These are phyloP conservation scores for Massarina eburnea DNA, from an alignment of 2,329 filamentous ascomycete species.

Conservation along the genomic window DNA sequence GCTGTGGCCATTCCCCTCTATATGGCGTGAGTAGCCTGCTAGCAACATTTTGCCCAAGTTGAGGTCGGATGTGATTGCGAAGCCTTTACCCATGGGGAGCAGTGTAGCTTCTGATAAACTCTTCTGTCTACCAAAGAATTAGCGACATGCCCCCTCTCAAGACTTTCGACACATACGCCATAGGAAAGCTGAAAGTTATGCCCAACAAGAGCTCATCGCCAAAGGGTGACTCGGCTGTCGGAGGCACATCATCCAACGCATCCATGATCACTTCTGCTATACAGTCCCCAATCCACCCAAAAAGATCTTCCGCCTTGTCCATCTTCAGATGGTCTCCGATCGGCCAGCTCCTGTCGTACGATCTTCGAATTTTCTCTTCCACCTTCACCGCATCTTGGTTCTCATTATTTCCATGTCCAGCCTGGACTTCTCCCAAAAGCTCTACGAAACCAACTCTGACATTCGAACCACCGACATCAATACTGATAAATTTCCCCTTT, in stretches of 20 bases:
- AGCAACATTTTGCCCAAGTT: slow-evolving; percentile 63
- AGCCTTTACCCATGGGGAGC: slow-evolving; percentile 72
- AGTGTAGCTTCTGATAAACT: slow-evolving; percentile 64
- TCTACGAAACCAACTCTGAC: slow-evolving; percentile 69
- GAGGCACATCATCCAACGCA: slow-evolving; percentile 47
- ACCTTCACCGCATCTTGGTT: slow-evolving; percentile 18
- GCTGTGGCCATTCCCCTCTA: slow-evolving; percentile 39
- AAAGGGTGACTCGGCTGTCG: slow-evolving; percentile 28
- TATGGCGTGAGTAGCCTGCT: slow-evolving; percentile 60
- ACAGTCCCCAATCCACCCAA: slow-evolving; percentile 78
- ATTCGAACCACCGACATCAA: slow-evolving; percentile 65
- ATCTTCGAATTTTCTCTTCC: slow-evolving; percentile 53
- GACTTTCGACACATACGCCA: slow-evolving; percentile 46
- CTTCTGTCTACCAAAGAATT: slow-evolving; percentile 49
- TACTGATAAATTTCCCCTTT: slow-evolving; percentile 59
- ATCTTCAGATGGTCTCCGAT: slow-evolving; percentile 73
- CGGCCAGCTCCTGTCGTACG: slow-evolving; percentile 71
- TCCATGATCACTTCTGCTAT: slow-evolving; percentile 72
- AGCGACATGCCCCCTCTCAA: slow-evolving; percentile 4
- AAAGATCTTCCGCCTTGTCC: slow-evolving; percentile 73
- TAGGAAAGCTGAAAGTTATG: slow-evolving; percentile 71
- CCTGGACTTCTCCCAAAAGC: slow-evolving; percentile 52
- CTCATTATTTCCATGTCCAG: slow-evolving; percentile 28
- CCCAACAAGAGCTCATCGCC: slow-evolving; percentile 60
- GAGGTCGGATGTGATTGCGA: slow-evolving; percentile 62